Percentiles rank a stretch among this genome's conserved stretches.
These are phyloP conservation scores for Nemania sp. DNA, from an alignment of 2,329 filamentous ascomycete genomes.

Conservation along the genomic window DNA sequence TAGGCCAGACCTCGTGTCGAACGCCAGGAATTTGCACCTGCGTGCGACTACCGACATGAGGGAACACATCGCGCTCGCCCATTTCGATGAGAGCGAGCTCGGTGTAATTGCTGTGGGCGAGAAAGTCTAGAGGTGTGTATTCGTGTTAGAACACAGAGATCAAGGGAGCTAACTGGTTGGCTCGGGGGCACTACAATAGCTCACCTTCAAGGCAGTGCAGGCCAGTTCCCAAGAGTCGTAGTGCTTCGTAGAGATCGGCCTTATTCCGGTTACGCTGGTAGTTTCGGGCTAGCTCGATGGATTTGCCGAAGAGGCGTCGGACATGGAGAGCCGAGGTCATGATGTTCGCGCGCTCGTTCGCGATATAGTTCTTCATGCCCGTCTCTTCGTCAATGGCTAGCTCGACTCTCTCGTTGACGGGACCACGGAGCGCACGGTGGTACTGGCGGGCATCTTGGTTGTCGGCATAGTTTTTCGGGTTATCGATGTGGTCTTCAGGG, in stretches of 20 bases:
- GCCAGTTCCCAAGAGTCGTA: slow-evolving; percentile 83
- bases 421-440: slow-evolving; percentile 77
- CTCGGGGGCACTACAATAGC: background rate
- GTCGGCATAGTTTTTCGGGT: slow-evolving; percentile 82
- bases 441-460: slow-evolving; percentile 84
- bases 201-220: slow-evolving; percentile 82
- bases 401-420: slow-evolving; percentile 77
- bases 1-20: slow-evolving; percentile 70
- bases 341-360: slow-evolving; percentile 76
- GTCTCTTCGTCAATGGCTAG: slow-evolving; percentile 75
- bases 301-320: slow-evolving; percentile 70
- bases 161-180: background rate
- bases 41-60: slow-evolving; percentile 81
- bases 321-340: slow-evolving; percentile 82
- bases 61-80: slow-evolving; percentile 79
- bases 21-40: slow-evolving; percentile 70
- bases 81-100: slow-evolving; percentile 88
- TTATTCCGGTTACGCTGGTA: slow-evolving; percentile 69
- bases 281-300: slow-evolving; percentile 77
- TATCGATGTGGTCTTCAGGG: slow-evolving; percentile 82
- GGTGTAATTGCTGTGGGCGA: slow-evolving; percentile 91
- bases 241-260: slow-evolving; percentile 82
- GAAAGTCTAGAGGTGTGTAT: slow-evolving; percentile 68
- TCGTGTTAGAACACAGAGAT: slow-evolving; percentile 7
- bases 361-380: slow-evolving; percentile 93